Percentiles rank a stretch among this genome's conserved stretches.
Conservation (phyloP, 495 filamentous ascomycete genomes). For the Penicillium alfredii region DNA sequence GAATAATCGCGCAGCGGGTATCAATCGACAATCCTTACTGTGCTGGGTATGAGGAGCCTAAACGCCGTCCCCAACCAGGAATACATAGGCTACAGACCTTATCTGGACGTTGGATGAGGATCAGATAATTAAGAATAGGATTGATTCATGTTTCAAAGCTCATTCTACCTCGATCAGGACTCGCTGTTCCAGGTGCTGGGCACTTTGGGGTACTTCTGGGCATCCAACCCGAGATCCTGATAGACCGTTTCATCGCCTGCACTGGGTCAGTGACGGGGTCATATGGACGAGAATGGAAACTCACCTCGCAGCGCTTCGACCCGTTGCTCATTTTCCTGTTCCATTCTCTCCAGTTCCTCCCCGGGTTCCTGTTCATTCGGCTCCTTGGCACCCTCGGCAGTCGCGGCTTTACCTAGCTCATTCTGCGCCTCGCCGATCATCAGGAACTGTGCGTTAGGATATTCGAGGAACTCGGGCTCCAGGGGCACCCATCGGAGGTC, state of each 20-base stretch:
- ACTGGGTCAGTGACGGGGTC: background rate
- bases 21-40: conserved; percentile 1
- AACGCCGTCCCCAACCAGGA: too few species aligned
- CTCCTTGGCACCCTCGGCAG: conserved; percentile 52
- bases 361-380: conserved; percentile 56
- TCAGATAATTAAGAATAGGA: background rate
- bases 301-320: conserved; percentile 49
- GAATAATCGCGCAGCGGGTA: background rate
- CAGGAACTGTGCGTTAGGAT: conserved; percentile 72
- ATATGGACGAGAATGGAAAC: conserved; percentile 2
- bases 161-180: too few species aligned
- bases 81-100: too few species aligned
- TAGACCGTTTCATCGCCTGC: conserved; percentile 49
- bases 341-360: conserved; percentile 53
- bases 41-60: conserved; percentile 1
- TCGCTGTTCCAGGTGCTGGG: conserved; percentile 44
- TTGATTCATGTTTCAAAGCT: too few species aligned
- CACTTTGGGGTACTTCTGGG: conserved; percentile 46
- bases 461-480: conserved; percentile 70
- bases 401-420: conserved; percentile 53
- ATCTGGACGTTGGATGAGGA: too few species aligned
- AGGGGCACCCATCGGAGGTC: conserved; percentile 69
- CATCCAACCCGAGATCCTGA: conserved; percentile 45
- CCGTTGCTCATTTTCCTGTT: conserved; percentile 57
- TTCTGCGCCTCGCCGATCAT: conserved; percentile 70